Conservation (phyloP, 768 basidiomycete species). For the Leccinellum rugosiceps region DNA sequence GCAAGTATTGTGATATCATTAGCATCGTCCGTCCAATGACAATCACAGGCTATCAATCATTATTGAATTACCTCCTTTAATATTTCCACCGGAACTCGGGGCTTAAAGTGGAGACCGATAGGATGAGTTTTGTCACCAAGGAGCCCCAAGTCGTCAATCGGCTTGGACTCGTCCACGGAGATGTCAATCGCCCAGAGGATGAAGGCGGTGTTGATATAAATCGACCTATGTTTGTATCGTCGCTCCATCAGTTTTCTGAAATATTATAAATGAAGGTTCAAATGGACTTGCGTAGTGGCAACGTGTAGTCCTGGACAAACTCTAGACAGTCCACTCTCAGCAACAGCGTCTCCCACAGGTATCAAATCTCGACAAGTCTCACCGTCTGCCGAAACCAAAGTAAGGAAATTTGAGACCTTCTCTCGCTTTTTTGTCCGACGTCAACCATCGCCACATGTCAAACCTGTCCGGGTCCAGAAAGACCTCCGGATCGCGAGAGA, state of each 20-base stretch:
- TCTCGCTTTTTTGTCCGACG: constrained; percentile 22
- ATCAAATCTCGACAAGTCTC: not conserved
- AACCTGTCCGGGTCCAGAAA: constrained; percentile 37
- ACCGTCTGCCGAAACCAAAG: constrained; percentile 50
- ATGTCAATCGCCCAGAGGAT: constrained; percentile 59
- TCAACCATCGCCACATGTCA: constrained; percentile 33
- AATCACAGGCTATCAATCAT: too few relatives aligned
- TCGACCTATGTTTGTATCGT: not conserved
- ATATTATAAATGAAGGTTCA: too few relatives aligned
- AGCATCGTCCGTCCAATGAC: too few relatives aligned
- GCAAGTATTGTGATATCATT: too few relatives aligned
- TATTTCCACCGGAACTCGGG: constrained; percentile 26
- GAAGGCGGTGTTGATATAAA: constrained; percentile 34
- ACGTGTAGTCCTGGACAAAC: constrained; percentile 62
- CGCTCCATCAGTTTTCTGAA: not conserved
- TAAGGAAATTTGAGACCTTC: constrained; percentile 47
- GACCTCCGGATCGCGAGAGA: constrained; percentile 35
- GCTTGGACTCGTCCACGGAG: constrained; percentile 40
- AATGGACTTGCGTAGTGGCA: constrained; percentile 34
- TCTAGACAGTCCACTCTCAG: constrained; percentile 20
- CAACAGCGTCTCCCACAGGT: too few relatives aligned
- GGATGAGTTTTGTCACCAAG: too few relatives aligned
- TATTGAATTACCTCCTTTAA: not conserved
- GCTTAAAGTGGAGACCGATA: constrained; percentile 51
- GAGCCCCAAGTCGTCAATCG: constrained; percentile 49